Percentiles rank a stretch among this genome's conserved stretches.
Conservation (phyloP, 2,329 filamentous ascomycete genomes). For the Neonectria hederae region DNA sequence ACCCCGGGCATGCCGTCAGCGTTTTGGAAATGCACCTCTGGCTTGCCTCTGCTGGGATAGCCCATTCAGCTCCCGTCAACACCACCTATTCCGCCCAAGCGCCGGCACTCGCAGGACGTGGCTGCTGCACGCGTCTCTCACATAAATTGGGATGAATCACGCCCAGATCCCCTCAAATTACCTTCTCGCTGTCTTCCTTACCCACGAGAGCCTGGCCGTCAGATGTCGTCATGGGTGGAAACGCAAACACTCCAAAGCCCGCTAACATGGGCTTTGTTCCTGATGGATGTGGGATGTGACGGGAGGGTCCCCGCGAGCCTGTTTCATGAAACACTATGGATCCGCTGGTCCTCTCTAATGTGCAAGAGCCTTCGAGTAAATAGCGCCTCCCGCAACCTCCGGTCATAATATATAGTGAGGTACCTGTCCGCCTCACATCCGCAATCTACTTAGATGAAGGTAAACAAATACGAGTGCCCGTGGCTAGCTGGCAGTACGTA, state of each 20-base stretch:
- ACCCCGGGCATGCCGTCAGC: conserved; percentile 6
- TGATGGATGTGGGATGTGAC: not conserved
- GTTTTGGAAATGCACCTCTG: conserved; percentile 7
- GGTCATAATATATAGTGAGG: not conserved
- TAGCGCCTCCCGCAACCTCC: not conserved
- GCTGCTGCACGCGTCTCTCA: conserved; percentile 20
- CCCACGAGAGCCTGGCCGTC: not conserved
- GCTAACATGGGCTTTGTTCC: conserved; percentile 13
- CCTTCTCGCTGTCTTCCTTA: not conserved
- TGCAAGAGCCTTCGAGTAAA: conserved; percentile 12
- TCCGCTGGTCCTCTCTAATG: conserved; percentile 16
- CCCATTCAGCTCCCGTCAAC: not conserved
- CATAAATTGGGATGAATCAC: conserved; percentile 24
- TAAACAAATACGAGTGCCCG: conserved; percentile 7
- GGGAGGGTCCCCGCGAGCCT: conserved; percentile 11
- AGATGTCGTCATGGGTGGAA: not conserved
- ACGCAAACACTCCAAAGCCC: conserved; percentile 1
- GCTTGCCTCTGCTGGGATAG: not conserved
- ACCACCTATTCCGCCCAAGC: not conserved
- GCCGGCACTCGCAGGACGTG: conserved; percentile 11
- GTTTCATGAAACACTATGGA: conserved; percentile 19
- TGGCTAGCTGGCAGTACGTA: not conserved
- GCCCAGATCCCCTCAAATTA: conserved; percentile 10
- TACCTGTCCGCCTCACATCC: not conserved
- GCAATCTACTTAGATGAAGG: conserved; percentile 11